Evolutionary conservation across 225 moss, liverwort and hornwort genomes (phyloP).

Genomic region (Pleurozium schreberi): DNA sequence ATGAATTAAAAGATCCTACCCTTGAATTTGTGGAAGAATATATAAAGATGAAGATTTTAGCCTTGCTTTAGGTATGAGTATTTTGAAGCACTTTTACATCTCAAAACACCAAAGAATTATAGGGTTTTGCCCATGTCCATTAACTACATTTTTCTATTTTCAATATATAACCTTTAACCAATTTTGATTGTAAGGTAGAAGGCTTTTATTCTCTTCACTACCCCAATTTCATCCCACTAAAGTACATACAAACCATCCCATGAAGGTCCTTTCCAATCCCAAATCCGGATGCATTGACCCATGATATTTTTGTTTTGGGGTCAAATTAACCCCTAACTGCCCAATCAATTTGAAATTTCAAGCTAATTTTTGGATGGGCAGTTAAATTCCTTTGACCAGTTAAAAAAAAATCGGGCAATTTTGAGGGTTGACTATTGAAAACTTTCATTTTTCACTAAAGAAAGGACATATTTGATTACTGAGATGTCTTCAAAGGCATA

Average conservation of each 20-base stretch:
- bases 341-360: too few relatives aligned
- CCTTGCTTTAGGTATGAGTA: neutral
- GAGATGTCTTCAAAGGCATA: too few relatives aligned
- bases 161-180: too few relatives aligned
- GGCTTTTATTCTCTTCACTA: neutral
- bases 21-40: neutral
- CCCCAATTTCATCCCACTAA: neutral
- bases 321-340: too few relatives aligned
- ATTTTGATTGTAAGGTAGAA: neutral
- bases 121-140: too few relatives aligned
- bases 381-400: too few relatives aligned
- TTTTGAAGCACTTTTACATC: neutral
- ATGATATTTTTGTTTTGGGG: neutral
- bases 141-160: neutral
- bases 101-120: neutral
- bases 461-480: too few relatives aligned
- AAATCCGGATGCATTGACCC: neutral
- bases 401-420: too few relatives aligned
- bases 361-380: too few relatives aligned
- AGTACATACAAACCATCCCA: accelerated
- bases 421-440: too few relatives aligned
- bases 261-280: neutral
- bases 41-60: neutral
- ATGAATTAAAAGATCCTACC: neutral
- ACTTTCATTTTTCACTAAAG: too few relatives aligned